Evolutionary conservation across 164 flowering plant genomes (phyloP).

Genomic region (Houttuynia cordata): DNA sequence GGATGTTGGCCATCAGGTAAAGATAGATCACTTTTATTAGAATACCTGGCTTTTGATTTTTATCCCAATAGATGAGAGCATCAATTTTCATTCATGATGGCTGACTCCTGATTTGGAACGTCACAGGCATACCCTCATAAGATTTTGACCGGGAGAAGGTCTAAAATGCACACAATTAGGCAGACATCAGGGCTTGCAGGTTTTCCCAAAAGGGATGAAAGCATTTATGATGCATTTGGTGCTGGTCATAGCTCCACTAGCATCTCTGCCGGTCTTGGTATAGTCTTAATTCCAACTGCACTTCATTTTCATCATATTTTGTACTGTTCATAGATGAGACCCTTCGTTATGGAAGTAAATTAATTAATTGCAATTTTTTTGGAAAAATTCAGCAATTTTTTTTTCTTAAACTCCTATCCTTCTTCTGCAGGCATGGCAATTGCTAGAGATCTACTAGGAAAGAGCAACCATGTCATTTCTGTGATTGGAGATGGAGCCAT

Average conservation of each 20-base stretch:
- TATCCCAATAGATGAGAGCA: background rate
- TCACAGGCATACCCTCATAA: slow-evolving; percentile 90
- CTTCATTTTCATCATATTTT: background rate
- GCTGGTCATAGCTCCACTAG: slow-evolving; percentile 96
- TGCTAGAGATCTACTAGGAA: slow-evolving; percentile 72
- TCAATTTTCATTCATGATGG: background rate
- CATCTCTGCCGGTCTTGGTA: slow-evolving; percentile 96
- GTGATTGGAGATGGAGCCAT: slow-evolving; percentile 98
- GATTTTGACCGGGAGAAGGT: slow-evolving; percentile 84
- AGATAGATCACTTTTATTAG: no score
- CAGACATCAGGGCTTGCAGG: slow-evolving; percentile 81
- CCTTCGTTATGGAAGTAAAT: no score
- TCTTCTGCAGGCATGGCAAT: slow-evolving; percentile 68
- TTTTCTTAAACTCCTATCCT: no score
- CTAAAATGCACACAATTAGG: slow-evolving; percentile 71
- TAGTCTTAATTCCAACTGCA: background rate
- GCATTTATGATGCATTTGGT: slow-evolving; percentile 84
- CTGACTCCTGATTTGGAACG: background rate
- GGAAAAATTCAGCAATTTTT: no score
- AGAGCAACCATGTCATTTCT: slow-evolving; percentile 60
- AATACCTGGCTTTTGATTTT: no score
- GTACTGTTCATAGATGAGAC: background rate
- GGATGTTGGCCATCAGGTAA: slow-evolving; percentile 98
- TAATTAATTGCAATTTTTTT: no score
- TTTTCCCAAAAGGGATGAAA: slow-evolving; percentile 87